Evolutionary conservation across 1,284 basidiomycete species (phyloP), one percentile per base, ranked within the genome.

Genomic region (Austropuccinia psidii): DNA sequence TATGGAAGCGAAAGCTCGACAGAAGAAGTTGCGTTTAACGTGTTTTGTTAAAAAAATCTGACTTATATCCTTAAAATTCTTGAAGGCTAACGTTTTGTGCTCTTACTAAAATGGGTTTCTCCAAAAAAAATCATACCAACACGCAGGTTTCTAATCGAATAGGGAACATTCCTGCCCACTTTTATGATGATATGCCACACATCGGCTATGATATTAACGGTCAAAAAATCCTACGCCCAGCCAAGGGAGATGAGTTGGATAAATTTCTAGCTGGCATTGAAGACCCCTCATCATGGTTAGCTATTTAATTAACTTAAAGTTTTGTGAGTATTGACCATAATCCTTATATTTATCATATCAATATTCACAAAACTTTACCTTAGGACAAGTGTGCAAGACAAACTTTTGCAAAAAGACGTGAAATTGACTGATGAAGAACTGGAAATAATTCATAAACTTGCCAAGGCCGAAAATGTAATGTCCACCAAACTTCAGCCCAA

Each of bases 131-230:
- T 29, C 21, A 7, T 29, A 45, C 45, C 4, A 33, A 5, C 21
- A 33, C 29, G 5, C 74, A 96, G 92, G 86, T 88, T 76, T 90
- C 91, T 41, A 98, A 98, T 81, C 90, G 94, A 74, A 88, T 97
- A 77, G 96, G 96, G 74, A 87, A 96, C 82, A 85, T 99, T 72
- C 96, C 96, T 55, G 89, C 92, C 84, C 93, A 98, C 80, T 99
- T 95, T 93, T 99, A 99, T 82, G 96, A 98, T 81, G 95, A 98
- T 83, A 84, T 99, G 77, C 96, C 96, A n/a, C 96, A 99, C 83
- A 88, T 99, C 79, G 96, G 96, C 58, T 99, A 99, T 83, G 88
- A 93, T 82, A 89, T 98, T 80, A 87, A 95, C 80, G 96, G 96
- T 61, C 93, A 91, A 83, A 90, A 90, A 81, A 89, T 99, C 75